A percentile compares a stretch with the other conserved stretches of the same genome.
These are phyloP conservation scores for Forsythia viridissima DNA, from an alignment of 257 asterid genomes.

Conservation along the genomic window DNA sequence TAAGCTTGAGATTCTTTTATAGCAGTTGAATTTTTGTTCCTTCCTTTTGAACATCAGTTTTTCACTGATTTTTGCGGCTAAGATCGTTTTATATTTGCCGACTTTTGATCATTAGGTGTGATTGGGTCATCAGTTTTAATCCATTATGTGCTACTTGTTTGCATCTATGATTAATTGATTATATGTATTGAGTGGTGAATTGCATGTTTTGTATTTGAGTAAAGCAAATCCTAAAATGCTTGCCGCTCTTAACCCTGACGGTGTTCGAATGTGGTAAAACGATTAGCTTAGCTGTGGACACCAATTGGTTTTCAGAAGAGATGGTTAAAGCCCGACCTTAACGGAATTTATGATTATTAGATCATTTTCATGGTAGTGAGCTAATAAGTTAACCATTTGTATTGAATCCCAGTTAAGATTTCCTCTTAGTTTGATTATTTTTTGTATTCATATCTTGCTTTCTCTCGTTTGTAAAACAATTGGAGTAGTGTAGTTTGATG, in stretches of 20 bases:
- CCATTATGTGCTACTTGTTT: constrained; percentile 7
- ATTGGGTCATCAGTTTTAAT: not conserved
- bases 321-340: not conserved
- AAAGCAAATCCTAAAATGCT: not conserved
- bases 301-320: no score
- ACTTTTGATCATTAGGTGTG: not conserved
- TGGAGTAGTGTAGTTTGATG: not conserved
- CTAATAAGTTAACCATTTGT: not conserved
- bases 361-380: not conserved
- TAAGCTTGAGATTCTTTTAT: constrained; percentile 20
- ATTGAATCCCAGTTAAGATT: not conserved
- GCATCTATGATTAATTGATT: not conserved
- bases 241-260: no score
- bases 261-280: no score
- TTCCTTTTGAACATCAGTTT: not conserved
- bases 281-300: no score
- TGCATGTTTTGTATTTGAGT: not conserved
- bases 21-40: not conserved
- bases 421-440: not conserved
- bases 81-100: not conserved
- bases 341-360: not conserved
- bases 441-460: not conserved
- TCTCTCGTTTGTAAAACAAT: not conserved
- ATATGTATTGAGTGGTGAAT: not conserved
- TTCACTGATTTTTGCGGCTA: not conserved